These are phyloP conservation scores for Leucocoprinus leucothites DNA, from an alignment of 768 basidiomycete species.

Conservation along the genomic window DNA sequence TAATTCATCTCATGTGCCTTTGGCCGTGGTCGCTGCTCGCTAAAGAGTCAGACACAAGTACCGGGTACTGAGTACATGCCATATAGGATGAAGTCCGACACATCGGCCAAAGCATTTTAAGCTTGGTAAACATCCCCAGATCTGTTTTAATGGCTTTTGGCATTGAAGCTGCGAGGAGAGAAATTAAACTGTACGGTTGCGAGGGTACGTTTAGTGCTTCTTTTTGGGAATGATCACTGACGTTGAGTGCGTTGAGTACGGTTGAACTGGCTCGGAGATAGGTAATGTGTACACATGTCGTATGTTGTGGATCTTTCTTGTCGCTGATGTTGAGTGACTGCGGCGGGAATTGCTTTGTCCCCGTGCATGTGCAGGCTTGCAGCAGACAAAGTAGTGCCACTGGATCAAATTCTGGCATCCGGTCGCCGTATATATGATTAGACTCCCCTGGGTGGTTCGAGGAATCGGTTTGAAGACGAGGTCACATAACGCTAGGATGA, in stretches of 20 bases:
- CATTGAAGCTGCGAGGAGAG: not conserved
- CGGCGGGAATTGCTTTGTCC: too few species aligned
- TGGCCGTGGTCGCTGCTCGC: not conserved
- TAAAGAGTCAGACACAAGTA: too few species aligned
- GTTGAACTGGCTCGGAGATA: constrained; percentile 1
- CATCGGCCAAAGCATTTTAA: not conserved
- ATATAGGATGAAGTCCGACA: not conserved
- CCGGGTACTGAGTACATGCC: too few species aligned
- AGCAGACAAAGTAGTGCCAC: too few species aligned
- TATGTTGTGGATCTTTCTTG: not conserved
- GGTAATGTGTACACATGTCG: not conserved
- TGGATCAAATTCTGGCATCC: too few species aligned
- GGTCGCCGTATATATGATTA: too few species aligned
- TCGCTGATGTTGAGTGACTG: not conserved
- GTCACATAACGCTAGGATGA: constrained; percentile 7
- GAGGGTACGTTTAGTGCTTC: not conserved
- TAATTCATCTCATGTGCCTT: not conserved
- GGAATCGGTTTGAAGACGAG: not conserved
- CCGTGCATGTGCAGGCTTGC: too few species aligned
- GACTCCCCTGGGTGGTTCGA: too few species aligned
- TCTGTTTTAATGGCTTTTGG: too few species aligned
- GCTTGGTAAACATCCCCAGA: not conserved
- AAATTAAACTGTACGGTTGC: not conserved
- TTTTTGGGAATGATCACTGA: not conserved
- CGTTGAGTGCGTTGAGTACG: not conserved